Evolutionary conservation across 176 grass and related monocot species (phyloP), one percentile per base, ranked within the genome.

Genomic region (Alloteropsis semialata): DNA sequence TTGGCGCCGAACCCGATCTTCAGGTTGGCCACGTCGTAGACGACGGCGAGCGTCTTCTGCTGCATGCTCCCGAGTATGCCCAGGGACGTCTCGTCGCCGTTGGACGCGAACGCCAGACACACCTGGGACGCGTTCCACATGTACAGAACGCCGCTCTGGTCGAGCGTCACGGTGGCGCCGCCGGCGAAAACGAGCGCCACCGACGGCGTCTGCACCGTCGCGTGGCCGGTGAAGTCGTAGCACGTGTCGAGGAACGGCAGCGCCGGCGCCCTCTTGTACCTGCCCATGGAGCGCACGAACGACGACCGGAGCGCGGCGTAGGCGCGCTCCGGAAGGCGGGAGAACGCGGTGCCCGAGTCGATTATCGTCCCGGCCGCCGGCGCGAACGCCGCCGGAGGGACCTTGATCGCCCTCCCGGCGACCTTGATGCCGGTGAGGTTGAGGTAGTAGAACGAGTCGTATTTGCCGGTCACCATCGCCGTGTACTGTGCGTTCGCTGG

Each of bases 331-430:
- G 44, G 92, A 6, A 98, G 91, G 30, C 87, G 67, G 21, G 92
- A 91, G 80, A 98, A 88, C 53, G 93, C 96, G 0, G 92, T 93
- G n/a, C 96, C 96, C 13, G 92, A 95, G 91, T 98, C 96, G 45
- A 98, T 84, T 25, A 95, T 44, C 8, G 87, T 91, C 64, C 90
- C 84, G 9, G 84, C 6, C 13, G 11, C 2, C 7, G n/a, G n/a
- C n/a, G 30, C 33, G 58, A 95, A 90, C 57, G 84, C 84, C 18
- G 61, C 29, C 18, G 46, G 29, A 0, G 84, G 5, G 21, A 91
- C 39, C 46, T 21, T 34, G 10, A 95, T 12, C 12, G 49, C 14
- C 25, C 75, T 50, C 0, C 90, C 90, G 29, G 65, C 90, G 3
- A 98, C 89, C 67, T 77, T 95, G 30, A 98, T 67, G 0, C 74